phyloP scores from a whole-genome alignment of 2,329 filamentous ascomycete genomes.

The Chrysoporthe cubensis region DNA sequence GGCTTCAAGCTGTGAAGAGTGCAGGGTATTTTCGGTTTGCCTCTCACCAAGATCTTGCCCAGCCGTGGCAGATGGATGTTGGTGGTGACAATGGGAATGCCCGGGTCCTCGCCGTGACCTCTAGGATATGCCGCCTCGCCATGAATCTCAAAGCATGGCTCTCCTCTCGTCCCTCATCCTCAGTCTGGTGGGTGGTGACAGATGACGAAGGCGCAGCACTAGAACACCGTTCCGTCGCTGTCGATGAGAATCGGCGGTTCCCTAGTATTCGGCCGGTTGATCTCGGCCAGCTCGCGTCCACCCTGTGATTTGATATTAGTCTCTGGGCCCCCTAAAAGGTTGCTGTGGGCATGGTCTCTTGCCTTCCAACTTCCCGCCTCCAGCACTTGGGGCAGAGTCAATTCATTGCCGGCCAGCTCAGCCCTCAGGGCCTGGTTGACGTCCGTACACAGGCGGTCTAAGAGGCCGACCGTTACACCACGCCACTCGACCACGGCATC shows the following conservation, averaged over 20 bases:
- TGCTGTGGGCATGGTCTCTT: constrained; percentile 37
- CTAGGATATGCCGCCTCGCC: neutral
- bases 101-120: neutral
- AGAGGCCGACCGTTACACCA: constrained; percentile 63
- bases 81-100: neutral
- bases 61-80: neutral
- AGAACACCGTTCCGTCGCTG: constrained; percentile 96
- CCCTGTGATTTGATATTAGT: constrained; percentile 55
- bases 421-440: constrained; percentile 66
- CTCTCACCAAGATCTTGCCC: neutral
- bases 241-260: constrained; percentile 95
- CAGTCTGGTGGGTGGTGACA: neutral
- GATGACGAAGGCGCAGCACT: constrained; percentile 37
- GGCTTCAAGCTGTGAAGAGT: neutral
- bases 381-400: constrained; percentile 85
- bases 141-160: neutral
- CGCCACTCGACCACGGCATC: constrained; percentile 70
- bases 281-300: constrained; percentile 92
- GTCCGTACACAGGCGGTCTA: constrained; percentile 57
- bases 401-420: constrained; percentile 68
- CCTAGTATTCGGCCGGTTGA: constrained; percentile 93
- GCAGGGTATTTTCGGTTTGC: neutral
- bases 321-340: neutral
- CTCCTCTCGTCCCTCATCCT: neutral
- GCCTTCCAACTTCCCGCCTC: constrained; percentile 99